Evolutionary conservation across 805 yeast species (phyloP), one percentile per base, ranked within the genome.

Genomic region (Suhomyces emberorum): DNA sequence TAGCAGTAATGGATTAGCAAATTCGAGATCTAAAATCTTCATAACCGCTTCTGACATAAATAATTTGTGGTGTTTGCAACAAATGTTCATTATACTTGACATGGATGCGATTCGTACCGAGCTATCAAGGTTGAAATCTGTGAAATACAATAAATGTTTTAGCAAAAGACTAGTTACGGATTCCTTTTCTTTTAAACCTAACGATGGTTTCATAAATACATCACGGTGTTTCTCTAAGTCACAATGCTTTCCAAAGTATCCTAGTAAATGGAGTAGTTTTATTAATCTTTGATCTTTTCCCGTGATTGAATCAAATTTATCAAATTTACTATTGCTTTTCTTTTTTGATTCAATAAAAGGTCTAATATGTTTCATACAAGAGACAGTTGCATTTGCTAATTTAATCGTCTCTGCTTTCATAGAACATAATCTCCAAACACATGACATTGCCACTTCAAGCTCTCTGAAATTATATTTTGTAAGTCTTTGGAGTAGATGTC

Each of bases 361-460:
- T 28, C 63, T 61, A 4, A 82, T 45, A 35, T 74, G 61, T 12
- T 59, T 59, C 42, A 86, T 53, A 26, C 88, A 76, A 0, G 88
- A 77, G 0, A 77, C 59, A 14, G 86, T 75, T 0, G 89, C 89
- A 44, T 72, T 76, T 0, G 79, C 75, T 4, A 85, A 48, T 42
- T 75, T 74, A 0, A 50, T 38, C 0, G 73, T 68, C 33, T 75
- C 77, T 1, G 66, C 59, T 27, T 70, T 64, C 47, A 73, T 57
- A 3, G 44, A 49, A 2, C 84, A 70, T 0, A 85, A 60, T 7
- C 56, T 57, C 83, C 88, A 79, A 3, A 77, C 58, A 38, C 86
- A 70, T 1, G 88, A 88, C 55, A 86, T 72, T 0, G 91, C 95
- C 49, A 80, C 81, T n/a, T 76, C 76, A 7, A 86, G 56, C 46